Percentiles rank a stretch among this genome's conserved stretches.
Conservation (phyloP, 163 green algal species). For the Prototheca cutis region DNA sequence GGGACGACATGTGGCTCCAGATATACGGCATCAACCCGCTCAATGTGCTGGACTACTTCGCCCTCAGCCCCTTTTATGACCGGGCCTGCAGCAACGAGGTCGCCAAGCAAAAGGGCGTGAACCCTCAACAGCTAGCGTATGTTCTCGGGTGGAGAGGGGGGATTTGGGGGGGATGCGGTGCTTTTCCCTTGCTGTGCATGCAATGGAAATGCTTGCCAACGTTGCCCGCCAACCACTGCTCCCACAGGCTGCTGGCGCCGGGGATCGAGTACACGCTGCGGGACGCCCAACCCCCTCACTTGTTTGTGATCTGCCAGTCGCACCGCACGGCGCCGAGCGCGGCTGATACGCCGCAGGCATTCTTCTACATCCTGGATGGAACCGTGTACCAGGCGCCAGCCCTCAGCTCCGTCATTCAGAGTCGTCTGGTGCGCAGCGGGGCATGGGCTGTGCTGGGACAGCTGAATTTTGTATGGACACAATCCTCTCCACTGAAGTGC, state of each 20-base stretch:
- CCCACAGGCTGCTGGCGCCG: slow-evolving; percentile 22
- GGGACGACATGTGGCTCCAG: slow-evolving; percentile 39
- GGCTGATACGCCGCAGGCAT: slow-evolving; percentile 20
- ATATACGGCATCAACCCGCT: slow-evolving; percentile 36
- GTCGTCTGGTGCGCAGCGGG: slow-evolving; percentile 33
- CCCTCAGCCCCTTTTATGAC: slow-evolving; percentile 75
- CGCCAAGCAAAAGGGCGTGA: slow-evolving; percentile 31
- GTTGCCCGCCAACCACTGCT: background rate
- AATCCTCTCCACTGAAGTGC: no score
- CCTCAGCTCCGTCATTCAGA: slow-evolving; percentile 50
- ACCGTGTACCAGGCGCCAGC: slow-evolving; percentile 61
- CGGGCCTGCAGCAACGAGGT: slow-evolving; percentile 56
- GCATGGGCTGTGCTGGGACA: background rate
- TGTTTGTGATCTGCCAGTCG: slow-evolving; percentile 75
- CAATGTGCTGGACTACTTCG: slow-evolving; percentile 71
- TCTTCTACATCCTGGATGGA: slow-evolving; percentile 77
- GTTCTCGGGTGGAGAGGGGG: background rate
- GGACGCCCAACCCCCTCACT: slow-evolving; percentile 54
- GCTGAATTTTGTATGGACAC: background rate
- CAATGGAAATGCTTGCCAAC: background rate
- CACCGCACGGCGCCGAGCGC: slow-evolving; percentile 12
- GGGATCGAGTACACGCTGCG: slow-evolving; percentile 64
- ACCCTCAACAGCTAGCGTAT: slow-evolving; percentile 29
- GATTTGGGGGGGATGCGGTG: background rate
- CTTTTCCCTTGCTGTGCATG: background rate